phyloP scores from a whole-genome alignment of 2,329 filamentous ascomycete species.

The Alternaria arbusti region DNA sequence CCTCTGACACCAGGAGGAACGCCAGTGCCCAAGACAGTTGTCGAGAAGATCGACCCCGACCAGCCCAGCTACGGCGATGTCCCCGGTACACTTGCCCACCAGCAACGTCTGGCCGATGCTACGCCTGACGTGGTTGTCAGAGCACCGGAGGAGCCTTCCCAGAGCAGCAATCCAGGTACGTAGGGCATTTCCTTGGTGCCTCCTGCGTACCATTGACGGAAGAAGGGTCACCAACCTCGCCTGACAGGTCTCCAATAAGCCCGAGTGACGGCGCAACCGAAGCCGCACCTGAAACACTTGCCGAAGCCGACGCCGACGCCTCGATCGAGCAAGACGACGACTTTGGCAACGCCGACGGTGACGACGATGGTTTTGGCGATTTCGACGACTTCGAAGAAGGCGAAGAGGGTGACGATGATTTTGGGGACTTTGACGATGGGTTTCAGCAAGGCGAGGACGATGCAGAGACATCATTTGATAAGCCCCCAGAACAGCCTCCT shows the following conservation, averaged over 20 bases:
- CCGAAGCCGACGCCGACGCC: constrained; percentile 6
- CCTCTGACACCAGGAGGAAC: constrained; percentile 59
- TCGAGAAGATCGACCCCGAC: constrained; percentile 66
- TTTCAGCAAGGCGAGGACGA: constrained; percentile 50
- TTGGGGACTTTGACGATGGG: constrained; percentile 60
- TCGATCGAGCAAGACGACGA: constrained; percentile 16
- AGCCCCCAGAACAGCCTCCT: constrained; percentile 46
- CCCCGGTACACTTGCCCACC: constrained; percentile 65
- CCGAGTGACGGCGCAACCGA: constrained; percentile 40
- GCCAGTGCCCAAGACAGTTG: constrained; percentile 64
- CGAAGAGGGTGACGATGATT: constrained; percentile 52
- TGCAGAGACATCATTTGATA: constrained; percentile 49
- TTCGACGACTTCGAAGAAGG: constrained; percentile 70
- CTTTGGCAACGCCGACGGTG: constrained; percentile 59
- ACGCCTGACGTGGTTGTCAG: constrained; percentile 64
- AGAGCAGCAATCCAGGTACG: constrained; percentile 63
- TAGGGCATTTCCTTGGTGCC: constrained; percentile 49
- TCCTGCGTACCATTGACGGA: constrained; percentile 66
- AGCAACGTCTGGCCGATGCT: constrained; percentile 64
- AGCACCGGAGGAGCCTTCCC: constrained; percentile 49
- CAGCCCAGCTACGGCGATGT: constrained; percentile 66
- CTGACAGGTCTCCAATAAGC: constrained; percentile 58
- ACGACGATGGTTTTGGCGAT: constrained; percentile 52
- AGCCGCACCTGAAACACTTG: neutral
- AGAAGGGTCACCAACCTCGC: constrained; percentile 64